These are phyloP conservation scores for Rosellinia necatrix DNA, from an alignment of 2,329 filamentous ascomycete genomes.

Conservation along the genomic window DNA sequence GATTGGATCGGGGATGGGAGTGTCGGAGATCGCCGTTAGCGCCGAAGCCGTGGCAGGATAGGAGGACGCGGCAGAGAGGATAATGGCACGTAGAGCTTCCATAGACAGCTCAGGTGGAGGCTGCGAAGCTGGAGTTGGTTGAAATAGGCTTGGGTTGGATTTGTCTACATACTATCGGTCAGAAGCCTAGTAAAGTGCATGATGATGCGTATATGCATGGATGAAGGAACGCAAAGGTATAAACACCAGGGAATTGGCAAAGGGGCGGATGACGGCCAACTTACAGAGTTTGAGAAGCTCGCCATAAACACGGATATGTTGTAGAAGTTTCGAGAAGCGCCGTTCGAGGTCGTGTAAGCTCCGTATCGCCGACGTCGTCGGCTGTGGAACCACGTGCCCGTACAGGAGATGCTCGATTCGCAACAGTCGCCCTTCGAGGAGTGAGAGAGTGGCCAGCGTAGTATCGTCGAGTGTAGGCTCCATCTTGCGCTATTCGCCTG, in stretches of 20 bases:
- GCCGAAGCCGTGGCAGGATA: constrained; percentile 62
- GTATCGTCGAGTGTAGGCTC: constrained; percentile 53
- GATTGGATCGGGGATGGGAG: constrained; percentile 59
- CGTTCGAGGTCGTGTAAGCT: constrained; percentile 57
- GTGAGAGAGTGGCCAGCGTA: constrained; percentile 58
- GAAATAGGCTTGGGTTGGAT: constrained; percentile 60
- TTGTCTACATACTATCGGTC: constrained; percentile 49
- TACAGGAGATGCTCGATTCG: constrained; percentile 64
- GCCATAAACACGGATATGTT: constrained; percentile 59
- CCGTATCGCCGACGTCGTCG: constrained; percentile 47
- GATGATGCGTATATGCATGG: neutral
- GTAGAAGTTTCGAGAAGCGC: constrained; percentile 56
- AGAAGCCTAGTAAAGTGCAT: neutral
- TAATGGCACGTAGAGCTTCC: constrained; percentile 57
- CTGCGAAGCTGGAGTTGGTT: constrained; percentile 49
- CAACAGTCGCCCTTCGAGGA: constrained; percentile 62
- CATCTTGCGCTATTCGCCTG: constrained; percentile 23
- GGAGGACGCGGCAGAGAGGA: constrained; percentile 60
- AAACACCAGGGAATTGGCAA: neutral
- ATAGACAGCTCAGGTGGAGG: constrained; percentile 57
- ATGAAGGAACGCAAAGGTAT: no score
- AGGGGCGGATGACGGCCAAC: constrained; percentile 30
- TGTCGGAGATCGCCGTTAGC: constrained; percentile 61
- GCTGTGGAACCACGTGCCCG: constrained; percentile 48
- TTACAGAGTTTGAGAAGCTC: constrained; percentile 66